Evolutionary conservation across 768 basidiomycete species (phyloP), one percentile per base, ranked within the genome.

Genomic region (Kwoniella dejecticola): DNA sequence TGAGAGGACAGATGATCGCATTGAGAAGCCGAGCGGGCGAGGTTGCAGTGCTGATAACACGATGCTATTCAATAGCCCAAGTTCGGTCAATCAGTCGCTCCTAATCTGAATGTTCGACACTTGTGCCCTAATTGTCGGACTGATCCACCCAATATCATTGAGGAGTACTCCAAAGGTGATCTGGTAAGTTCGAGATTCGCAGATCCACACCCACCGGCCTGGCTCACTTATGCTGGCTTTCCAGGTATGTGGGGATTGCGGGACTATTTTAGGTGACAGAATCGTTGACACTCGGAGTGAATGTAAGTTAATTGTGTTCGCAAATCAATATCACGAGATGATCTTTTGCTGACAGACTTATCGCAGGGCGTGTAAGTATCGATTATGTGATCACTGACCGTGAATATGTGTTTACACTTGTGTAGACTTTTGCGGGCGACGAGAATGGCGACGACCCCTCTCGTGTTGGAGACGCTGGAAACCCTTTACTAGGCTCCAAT

Each of bases 371-470:
- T 60, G 72, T 76, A 47, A 67, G 72, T 66, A 31, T 19, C 15
- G 40, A 21, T 12, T 38, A 7, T 11, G 3, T 44, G 31, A 23
- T 19, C n/a, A 36, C 13, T 0, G 6, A 50, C 4, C 50, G 2
- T 27, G 46, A 45, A 40, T 60, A 29, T 52, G 1, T 30, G 24
- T 52, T 58, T 31, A 55, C 44, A n/a, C 31, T 17, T 48, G 11
- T 62, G 58, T 82, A 97, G 90, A 98, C 96, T 63, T 99, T 99
- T 80, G 96, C 96, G 68, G 96, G 98, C 77, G 95, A 97, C 72
- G 96, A 99, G 83, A 94, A 95, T 64, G 96, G 96, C 64, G 95
- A 97, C 78, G 96, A 99, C 79, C 96, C 96, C 65, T 98, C 96
- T 68, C 96, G 96, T 89, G 96, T 99, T 70, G 96, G 96, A 81